These are phyloP conservation scores for Crithidia sp. DNA, from an alignment of 208 protist genomes.

Conservation along the genomic window DNA sequence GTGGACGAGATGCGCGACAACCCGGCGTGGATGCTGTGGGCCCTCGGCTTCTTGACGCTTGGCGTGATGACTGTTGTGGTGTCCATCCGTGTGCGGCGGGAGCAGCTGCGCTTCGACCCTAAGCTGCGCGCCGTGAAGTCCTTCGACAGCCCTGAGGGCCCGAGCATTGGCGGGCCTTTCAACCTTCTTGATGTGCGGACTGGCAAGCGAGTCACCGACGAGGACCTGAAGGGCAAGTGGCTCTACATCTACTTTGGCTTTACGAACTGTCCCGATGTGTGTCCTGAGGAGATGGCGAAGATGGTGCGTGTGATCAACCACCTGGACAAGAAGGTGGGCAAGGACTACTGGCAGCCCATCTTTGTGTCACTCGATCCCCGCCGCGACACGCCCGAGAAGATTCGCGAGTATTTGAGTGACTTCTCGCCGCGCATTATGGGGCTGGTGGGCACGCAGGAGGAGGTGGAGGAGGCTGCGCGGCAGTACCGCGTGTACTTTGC, in stretches of 20 bases:
- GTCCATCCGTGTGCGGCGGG: conserved; percentile 74
- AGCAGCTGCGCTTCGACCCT: conserved; percentile 84
- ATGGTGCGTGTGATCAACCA: conserved; percentile 83
- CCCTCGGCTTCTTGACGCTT: conserved; percentile 51
- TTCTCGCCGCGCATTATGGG: conserved; percentile 92
- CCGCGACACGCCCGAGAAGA: conserved; percentile 82
- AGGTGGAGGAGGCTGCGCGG: conserved; percentile 80
- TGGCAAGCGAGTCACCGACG: conserved; percentile 67
- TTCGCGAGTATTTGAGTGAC: conserved; percentile 90
- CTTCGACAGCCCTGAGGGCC: conserved; percentile 71
- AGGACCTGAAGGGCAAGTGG: conserved; percentile 91
- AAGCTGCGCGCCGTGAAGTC: conserved; percentile 71
- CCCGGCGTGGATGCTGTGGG: conserved; percentile 84
- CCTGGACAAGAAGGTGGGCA: conserved; percentile 80
- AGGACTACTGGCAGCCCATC: conserved; percentile 88
- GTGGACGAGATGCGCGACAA: conserved; percentile 76
- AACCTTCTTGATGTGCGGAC: conserved; percentile 60
- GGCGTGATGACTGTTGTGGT: conserved; percentile 71
- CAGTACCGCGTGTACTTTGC: conserved; percentile 94
- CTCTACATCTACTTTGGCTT: conserved; percentile 97
- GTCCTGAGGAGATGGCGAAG: conserved; percentile 95
- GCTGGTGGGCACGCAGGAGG: conserved; percentile 87
- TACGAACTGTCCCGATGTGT: conserved; percentile 97
- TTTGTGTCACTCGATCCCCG: conserved; percentile 95
- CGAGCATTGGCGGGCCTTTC: conserved; percentile 83